Percentiles rank a stretch among this genome's conserved stretches.
Conservation (phyloP, 176 grass and related monocot species). For the Eremochloa ophiuroides region DNA sequence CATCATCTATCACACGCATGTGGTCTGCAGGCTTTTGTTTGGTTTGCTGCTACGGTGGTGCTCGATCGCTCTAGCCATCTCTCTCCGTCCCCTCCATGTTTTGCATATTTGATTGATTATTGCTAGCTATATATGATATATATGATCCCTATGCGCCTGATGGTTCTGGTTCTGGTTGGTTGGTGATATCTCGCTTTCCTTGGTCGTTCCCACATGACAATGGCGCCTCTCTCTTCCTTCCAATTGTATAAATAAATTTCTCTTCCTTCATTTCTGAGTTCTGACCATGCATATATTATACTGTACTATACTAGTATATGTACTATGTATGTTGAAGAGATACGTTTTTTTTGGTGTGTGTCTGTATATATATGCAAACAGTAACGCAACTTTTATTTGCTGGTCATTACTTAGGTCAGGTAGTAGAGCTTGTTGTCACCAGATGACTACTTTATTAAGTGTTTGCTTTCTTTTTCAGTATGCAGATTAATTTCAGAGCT, state of each 20-base stretch:
- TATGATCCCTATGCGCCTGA: neutral
- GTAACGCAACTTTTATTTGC: neutral
- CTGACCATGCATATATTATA: neutral
- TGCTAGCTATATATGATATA: neutral
- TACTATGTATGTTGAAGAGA: neutral
- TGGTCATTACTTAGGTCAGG: neutral
- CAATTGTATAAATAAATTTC: neutral
- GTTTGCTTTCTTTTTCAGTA: too few species aligned
- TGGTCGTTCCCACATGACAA: neutral
- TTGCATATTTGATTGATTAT: neutral
- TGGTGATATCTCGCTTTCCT: slow-evolving; percentile 1
- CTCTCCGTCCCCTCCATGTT: neutral
- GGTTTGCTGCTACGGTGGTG: neutral
- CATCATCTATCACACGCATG: neutral
- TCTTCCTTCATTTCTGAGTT: neutral
- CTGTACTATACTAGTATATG: too few species aligned
- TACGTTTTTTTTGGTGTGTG: too few species aligned
- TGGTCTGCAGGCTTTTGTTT: neutral
- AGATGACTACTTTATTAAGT: too few species aligned
- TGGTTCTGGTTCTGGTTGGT: neutral
- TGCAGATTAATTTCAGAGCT: too few species aligned
- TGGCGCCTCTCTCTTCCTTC: neutral
- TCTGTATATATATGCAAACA: too few species aligned
- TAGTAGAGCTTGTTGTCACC: too few species aligned
- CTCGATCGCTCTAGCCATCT: neutral